Evolutionary conservation across 768 basidiomycete genomes (phyloP).

Genomic region (Leccinellum albellum): DNA sequence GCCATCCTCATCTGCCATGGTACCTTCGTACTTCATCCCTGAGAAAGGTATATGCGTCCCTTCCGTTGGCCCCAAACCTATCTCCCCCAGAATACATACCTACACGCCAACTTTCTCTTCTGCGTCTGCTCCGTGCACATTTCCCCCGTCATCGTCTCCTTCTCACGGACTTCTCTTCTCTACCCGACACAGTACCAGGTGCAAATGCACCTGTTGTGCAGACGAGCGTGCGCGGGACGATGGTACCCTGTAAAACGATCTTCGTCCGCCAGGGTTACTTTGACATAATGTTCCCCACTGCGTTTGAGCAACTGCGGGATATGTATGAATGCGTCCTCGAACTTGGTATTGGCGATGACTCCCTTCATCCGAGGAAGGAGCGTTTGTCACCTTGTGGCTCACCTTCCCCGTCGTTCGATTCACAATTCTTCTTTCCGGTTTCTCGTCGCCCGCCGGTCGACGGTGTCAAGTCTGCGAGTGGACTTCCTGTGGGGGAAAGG

Average conservation of each 20-base stretch:
- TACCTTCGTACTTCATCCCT: conserved; percentile 53
- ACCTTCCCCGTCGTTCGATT: conserved; percentile 49
- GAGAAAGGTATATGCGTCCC: conserved; percentile 57
- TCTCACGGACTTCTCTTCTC: conserved; percentile 84
- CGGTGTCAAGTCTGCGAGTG: conserved; percentile 70
- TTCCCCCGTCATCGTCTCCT: conserved; percentile 95
- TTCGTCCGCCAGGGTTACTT: conserved; percentile 95
- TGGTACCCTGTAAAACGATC: conserved; percentile 85
- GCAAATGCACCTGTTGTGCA: conserved; percentile 88
- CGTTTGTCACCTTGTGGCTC: conserved; percentile 52
- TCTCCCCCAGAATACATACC: conserved; percentile 88
- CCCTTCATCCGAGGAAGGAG: conserved; percentile 24
- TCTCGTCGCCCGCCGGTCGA: conserved; percentile 58
- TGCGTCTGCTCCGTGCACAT: conserved; percentile 73
- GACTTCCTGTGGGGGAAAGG: conserved; percentile 75
- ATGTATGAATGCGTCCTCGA: conserved; percentile 86
- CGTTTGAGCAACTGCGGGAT: conserved; percentile 79
- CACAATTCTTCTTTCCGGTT: conserved; percentile 64
- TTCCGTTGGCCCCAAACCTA: conserved; percentile 91
- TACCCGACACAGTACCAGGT: conserved; percentile 77
- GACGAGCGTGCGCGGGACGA: conserved; percentile 79
- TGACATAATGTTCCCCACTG: conserved; percentile 97
- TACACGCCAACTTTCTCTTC: conserved; percentile 81
- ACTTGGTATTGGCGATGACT: conserved; percentile 26
- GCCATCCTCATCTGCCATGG: conserved; percentile 54